phyloP scores from a whole-genome alignment of 495 filamentous ascomycete genomes.

The Thozetella sp. region DNA sequence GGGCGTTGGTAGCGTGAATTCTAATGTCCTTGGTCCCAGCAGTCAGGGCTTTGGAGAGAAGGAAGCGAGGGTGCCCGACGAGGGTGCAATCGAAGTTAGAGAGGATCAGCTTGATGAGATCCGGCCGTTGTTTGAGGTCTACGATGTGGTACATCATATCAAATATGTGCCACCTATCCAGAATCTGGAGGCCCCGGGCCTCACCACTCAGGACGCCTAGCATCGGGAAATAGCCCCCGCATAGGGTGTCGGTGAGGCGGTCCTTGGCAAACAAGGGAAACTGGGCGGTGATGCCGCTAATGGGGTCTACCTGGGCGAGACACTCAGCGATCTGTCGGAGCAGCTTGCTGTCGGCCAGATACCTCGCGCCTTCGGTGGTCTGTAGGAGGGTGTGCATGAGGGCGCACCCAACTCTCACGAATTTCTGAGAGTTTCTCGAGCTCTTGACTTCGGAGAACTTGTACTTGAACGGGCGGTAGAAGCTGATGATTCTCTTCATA shows the following conservation, averaged over 20 bases:
- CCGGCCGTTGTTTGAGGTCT: conserved; percentile 85
- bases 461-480: conserved; percentile 96
- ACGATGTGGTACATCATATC: conserved; percentile 99
- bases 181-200: conserved; percentile 79
- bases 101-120: conserved; percentile 84
- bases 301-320: conserved; percentile 85
- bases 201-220: conserved; percentile 84
- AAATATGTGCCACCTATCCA: conserved; percentile 95
- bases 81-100: conserved; percentile 89
- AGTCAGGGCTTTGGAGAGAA: conserved; percentile 90
- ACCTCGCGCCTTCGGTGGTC: conserved; percentile 78
- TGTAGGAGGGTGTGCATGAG: conserved; percentile 84
- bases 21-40: conserved; percentile 89
- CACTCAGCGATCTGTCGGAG: conserved; percentile 93
- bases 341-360: conserved; percentile 89
- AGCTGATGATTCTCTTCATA: conserved; percentile 89
- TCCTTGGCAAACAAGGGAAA: conserved; percentile 86
- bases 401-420: conserved; percentile 86
- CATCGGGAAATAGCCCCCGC: conserved; percentile 91
- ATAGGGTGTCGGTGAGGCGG: conserved; percentile 80
- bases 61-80: conserved; percentile 83
- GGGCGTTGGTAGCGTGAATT: conserved; percentile 79
- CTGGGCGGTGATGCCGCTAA: conserved; percentile 86
- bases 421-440: conserved; percentile 90
- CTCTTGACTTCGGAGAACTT: conserved; percentile 85